Evolutionary conservation across 257 asterid genomes (phyloP).

Genomic region (Rhazya stricta): DNA sequence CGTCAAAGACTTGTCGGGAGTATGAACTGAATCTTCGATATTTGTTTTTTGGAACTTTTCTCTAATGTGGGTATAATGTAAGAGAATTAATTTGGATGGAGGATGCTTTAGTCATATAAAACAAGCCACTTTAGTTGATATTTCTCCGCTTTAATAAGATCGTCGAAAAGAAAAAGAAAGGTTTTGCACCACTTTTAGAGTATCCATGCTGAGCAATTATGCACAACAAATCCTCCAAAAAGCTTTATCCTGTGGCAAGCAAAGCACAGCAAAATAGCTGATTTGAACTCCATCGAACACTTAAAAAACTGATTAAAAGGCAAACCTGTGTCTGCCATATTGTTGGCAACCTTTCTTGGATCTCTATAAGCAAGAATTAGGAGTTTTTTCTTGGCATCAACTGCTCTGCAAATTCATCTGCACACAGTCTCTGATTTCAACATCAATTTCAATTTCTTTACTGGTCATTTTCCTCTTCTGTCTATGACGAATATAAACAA

Average conservation of each 20-base stretch:
- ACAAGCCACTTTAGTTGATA: too few relatives aligned
- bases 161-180: too few relatives aligned
- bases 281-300: not conserved
- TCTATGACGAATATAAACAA: not conserved
- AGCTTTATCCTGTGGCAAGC: not conserved
- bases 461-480: not conserved
- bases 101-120: too few relatives aligned
- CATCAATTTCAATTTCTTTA: not conserved
- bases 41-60: too few relatives aligned
- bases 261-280: not conserved
- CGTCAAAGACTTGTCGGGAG: too few relatives aligned
- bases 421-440: not conserved
- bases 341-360: not conserved
- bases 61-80: too few relatives aligned
- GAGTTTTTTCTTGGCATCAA: conserved; percentile 2
- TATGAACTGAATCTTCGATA: too few relatives aligned
- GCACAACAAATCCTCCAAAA: not conserved
- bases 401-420: not conserved
- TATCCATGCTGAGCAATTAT: not conserved
- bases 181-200: not conserved
- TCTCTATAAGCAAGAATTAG: not conserved
- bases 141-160: too few relatives aligned
- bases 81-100: too few relatives aligned
- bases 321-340: not conserved
- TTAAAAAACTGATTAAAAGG: not conserved